phyloP scores from a whole-genome alignment of 2,329 filamentous ascomycete genomes.

The Phialophora verrucosa region DNA sequence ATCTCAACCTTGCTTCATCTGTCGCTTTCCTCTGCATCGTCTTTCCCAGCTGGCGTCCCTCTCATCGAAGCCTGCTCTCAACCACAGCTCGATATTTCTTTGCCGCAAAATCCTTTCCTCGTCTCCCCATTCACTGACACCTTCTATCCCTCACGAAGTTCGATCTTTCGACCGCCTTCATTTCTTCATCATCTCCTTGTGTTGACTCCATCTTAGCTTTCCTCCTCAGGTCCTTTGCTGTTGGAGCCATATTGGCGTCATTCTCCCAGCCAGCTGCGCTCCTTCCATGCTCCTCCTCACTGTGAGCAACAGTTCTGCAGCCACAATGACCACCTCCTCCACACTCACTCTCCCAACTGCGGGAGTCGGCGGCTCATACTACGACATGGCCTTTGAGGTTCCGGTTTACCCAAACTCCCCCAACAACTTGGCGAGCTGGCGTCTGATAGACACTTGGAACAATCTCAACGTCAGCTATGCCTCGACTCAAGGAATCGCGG shows the following conservation, averaged over 20 bases:
- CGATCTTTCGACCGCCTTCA: not conserved
- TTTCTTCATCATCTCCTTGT: not conserved
- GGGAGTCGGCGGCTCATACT: constrained; percentile 32
- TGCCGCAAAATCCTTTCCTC: not conserved
- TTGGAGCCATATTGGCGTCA: not conserved
- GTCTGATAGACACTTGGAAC: constrained; percentile 31
- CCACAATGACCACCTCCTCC: constrained; percentile 12
- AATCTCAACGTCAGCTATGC: constrained; percentile 22
- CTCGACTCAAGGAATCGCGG: constrained; percentile 25
- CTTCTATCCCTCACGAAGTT: not conserved
- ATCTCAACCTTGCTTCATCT: not conserved
- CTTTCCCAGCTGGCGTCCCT: not conserved
- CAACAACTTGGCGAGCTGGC: constrained; percentile 24
- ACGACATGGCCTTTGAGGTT: constrained; percentile 28
- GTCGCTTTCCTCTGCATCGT: not conserved
- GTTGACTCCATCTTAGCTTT: not conserved
- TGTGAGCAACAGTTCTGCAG: constrained; percentile 5
- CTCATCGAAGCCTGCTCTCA: not conserved
- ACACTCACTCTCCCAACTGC: constrained; percentile 29
- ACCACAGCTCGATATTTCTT: not conserved
- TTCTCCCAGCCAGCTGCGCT: not conserved
- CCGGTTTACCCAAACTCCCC: constrained; percentile 27
- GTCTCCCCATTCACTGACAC: not conserved
- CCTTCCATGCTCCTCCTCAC: not conserved
- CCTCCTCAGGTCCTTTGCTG: not conserved